Evolutionary conservation across 768 basidiomycete species (phyloP).

Genomic region (Xanthoconium purpureum): DNA sequence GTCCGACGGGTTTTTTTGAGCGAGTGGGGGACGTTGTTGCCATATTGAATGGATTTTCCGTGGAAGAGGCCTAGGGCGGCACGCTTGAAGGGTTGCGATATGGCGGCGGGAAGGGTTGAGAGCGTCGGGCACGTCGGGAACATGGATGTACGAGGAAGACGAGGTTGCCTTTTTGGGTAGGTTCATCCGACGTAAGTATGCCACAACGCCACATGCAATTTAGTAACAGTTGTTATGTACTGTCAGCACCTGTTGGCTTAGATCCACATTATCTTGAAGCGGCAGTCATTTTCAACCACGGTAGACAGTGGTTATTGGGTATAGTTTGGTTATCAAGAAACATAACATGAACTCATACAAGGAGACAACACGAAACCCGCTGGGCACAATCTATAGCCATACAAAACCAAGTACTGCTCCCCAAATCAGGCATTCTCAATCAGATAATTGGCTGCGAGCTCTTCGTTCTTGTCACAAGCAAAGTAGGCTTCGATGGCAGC

Average conservation of each 20-base stretch:
- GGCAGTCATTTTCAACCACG: too few relatives aligned
- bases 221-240: too few relatives aligned
- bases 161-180: constrained; percentile 3
- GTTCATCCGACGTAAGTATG: too few relatives aligned
- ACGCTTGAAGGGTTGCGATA: constrained; percentile 77
- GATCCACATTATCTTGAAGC: too few relatives aligned
- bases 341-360: neutral
- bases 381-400: too few relatives aligned
- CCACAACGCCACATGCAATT: too few relatives aligned
- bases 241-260: too few relatives aligned
- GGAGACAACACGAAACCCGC: neutral
- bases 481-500: constrained; percentile 6
- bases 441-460: constrained; percentile 4
- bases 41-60: constrained; percentile 73
- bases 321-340: neutral
- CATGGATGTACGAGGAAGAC: constrained; percentile 11
- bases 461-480: constrained; percentile 8
- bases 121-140: constrained; percentile 18
- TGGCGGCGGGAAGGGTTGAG: constrained; percentile 23
- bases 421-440: neutral
- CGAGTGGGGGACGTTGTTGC: constrained; percentile 89
- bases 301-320: too few relatives aligned
- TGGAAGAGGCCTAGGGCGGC: constrained; percentile 80
- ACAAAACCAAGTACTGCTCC: neutral
- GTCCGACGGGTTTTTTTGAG: constrained; percentile 82